phyloP scores from a whole-genome alignment of 2,329 filamentous ascomycete genomes.

The Diaporthe vaccinii region DNA sequence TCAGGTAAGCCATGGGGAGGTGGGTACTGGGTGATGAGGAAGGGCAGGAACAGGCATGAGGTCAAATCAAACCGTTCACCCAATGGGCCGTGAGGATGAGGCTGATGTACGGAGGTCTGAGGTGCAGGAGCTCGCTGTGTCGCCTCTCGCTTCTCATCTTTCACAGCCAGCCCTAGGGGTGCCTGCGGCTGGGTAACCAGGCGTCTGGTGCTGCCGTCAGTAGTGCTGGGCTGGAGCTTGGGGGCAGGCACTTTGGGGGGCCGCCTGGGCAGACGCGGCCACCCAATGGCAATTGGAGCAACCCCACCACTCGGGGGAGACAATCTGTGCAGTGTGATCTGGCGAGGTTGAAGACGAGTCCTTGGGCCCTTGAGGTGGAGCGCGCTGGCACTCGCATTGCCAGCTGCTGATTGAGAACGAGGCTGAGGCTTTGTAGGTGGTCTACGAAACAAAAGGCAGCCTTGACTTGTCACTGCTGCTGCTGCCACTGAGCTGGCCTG shows the following conservation, averaged over 20 bases:
- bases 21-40: slow-evolving; percentile 14
- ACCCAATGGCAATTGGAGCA: slow-evolving; percentile 16
- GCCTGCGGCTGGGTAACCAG: slow-evolving; percentile 23
- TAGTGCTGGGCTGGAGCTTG: neutral
- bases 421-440: slow-evolving; percentile 10
- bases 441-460: slow-evolving; percentile 4
- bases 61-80: slow-evolving; percentile 14
- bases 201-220: neutral
- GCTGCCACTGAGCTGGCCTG: neutral
- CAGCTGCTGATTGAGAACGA: slow-evolving; percentile 7
- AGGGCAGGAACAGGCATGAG: slow-evolving; percentile 9
- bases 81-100: slow-evolving; percentile 8
- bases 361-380: neutral
- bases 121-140: slow-evolving; percentile 12
- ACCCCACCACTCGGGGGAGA: neutral
- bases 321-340: neutral
- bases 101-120: slow-evolving; percentile 25
- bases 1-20: slow-evolving; percentile 38
- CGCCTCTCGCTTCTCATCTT: neutral
- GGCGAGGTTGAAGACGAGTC: neutral
- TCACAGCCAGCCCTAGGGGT: slow-evolving; percentile 10
- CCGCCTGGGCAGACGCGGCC: slow-evolving; percentile 9
- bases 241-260: slow-evolving; percentile 18
- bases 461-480: neutral
- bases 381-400: neutral